Base-by-base conservation (phyloP, 192 early-diverging fungal genomes). In the Backusella morwellensis region DNA sequence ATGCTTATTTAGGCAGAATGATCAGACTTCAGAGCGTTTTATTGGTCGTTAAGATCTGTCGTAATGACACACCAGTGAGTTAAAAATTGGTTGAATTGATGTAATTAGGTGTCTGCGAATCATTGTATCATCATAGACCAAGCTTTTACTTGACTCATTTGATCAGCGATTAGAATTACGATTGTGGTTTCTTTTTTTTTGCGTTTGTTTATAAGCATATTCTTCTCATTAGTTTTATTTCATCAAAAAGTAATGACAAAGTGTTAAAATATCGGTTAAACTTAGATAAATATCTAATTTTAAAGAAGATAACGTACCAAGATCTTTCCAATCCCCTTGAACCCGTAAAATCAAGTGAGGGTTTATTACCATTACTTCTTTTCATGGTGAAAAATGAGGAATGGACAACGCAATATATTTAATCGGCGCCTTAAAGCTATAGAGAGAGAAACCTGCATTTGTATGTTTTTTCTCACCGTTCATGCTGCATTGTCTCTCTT, bases 401-500 rank as follows among this genome's bases (percentile, higher is more conserved):
- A 63, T 63, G 56, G 12, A 12, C 56, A 29, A 4, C 23, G 6
- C 56, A 29, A 29, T 12, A 63, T 29, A 63, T 63, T 63, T 6
- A 40, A 38, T 41, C 68, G 35, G 36, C 68, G 68, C 35, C 35
- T 38, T 12, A 23, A 40, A 15, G 0, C 3, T 2, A 1, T 9
- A 35, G 17, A 40, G 38, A 41, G 12, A 41, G 38, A 70, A 70
- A 38, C 19, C 38, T 70, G 21, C 36, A 70, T 38, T 21, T 41
- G 36, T 47, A 71, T 44, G 19, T 26, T 72, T 72, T 72, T 72
- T 72, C 44, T 41, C 70, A 44, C 44, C 70, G 17, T 50, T n/a
- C 42, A 35, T 72, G 42, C 70, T 72, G 40, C 44, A 50, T 72
- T 70, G 35, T 70, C 14, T 44, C 70, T 50, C 42, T 72, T 50